Base-by-base conservation (phyloP, 768 basidiomycete genomes). In the Hemileccinum impolitum region DNA sequence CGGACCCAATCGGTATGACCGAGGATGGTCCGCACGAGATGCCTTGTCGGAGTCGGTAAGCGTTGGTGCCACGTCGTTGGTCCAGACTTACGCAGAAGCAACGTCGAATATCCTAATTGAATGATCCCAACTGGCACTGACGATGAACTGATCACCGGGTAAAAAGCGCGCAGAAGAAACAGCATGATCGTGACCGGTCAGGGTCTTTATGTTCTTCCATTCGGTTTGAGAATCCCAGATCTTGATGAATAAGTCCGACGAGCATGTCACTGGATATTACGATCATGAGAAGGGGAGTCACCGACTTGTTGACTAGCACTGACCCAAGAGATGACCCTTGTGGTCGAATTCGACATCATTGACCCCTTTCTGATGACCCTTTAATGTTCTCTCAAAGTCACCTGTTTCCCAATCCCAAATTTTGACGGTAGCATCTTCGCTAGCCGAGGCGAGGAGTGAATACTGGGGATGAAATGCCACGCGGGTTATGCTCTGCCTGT, bases 351-450 rank as follows among this genome's bases (percentile, higher is more conserved):
- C 88, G 47, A 89, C 82, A 69, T 94, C 93, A 64, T 81, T 82
- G 25, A 94, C 85, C 17, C 85, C 81, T 64, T 89, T 90, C 30
- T 93, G 94, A 72, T 95, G 93, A 7, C 92, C 90, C 68, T 94
- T 94, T 50, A 94, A 68, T 10, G 93, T 94, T 55, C 90, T 72
- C 68, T 95, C 93, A 65, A 93, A 88, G 58, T 94, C 92, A 36
- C 93, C 93, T 26, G 88, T 87, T 66, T 95, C 93, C 92, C 92
- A 95, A 60, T 95, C 93, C 92, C 93, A 94, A 40, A 94, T 84
- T 74, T 94, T 94, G 57, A 94, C 78, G 1, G 84, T 93, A 43
- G 90, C 78, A 63, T 95, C 93, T 62, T 92, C 91, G 57, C 89
- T 91, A 13, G 90, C 90, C 34, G 85, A 87, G 18, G 87, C 93